Percentiles rank a stretch among this genome's conserved stretches.
These are phyloP conservation scores for Pascua guehoae DNA, from an alignment of 1,284 basidiomycete genomes.

Conservation along the genomic window DNA sequence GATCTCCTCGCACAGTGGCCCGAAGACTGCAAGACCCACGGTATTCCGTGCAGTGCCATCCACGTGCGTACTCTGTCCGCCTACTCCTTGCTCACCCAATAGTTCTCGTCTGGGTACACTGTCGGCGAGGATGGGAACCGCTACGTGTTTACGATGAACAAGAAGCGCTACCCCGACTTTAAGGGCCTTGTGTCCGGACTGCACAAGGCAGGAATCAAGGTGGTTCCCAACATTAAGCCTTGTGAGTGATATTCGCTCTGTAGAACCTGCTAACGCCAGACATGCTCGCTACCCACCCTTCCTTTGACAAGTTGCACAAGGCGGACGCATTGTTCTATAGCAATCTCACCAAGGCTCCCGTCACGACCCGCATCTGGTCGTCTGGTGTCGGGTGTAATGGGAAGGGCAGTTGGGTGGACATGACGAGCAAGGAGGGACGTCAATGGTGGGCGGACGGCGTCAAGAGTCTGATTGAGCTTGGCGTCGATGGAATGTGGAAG, in stretches of 20 bases:
- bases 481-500: conserved; percentile 52
- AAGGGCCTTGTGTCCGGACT: conserved; percentile 45
- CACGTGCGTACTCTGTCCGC: conserved; percentile 22
- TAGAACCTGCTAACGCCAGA: conserved; percentile 14
- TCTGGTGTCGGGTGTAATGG: conserved; percentile 46
- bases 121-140: conserved; percentile 46
- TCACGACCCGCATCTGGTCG: conserved; percentile 50
- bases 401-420: conserved; percentile 50
- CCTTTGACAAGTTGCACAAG: conserved; percentile 38
- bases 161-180: conserved; percentile 51
- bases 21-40: conserved; percentile 46
- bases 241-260: conserved; percentile 18
- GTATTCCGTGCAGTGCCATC: conserved; percentile 50
- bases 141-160: conserved; percentile 51
- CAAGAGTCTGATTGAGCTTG: conserved; percentile 42
- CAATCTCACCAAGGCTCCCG: conserved; percentile 33
- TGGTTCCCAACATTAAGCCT: conserved; percentile 52
- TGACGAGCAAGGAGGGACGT: conserved; percentile 45
- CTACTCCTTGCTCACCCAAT: conserved; percentile 4
- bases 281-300: conserved; percentile 41
- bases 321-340: conserved; percentile 47
- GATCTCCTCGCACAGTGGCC: conserved; percentile 49
- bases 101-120: conserved; percentile 50
- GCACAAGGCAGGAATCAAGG: conserved; percentile 50
- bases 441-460: conserved; percentile 52